Conservation (phyloP, 192 early-diverging fungal species). For the Dimargaris cristalligena region DNA sequence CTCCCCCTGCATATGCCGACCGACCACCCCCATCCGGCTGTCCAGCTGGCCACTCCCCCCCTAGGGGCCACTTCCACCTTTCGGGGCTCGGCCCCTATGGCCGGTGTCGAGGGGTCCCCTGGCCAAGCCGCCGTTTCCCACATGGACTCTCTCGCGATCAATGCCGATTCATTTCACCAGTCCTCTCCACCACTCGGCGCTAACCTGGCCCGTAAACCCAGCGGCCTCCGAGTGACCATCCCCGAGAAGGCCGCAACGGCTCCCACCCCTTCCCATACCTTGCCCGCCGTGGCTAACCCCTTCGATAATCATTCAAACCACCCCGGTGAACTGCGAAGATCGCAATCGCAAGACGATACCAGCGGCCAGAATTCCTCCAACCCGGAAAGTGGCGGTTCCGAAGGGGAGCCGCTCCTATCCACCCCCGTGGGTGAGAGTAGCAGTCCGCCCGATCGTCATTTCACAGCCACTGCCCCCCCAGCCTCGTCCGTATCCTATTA, state of each 20-base stretch:
- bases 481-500: not conserved
- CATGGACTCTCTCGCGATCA: not conserved
- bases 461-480: not conserved
- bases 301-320: too few relatives aligned
- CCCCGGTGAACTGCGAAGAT: not conserved
- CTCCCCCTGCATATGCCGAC: not conserved
- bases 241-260: not conserved
- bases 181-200: not conserved
- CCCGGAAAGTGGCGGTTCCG: not conserved
- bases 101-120: too few relatives aligned
- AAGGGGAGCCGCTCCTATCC: not conserved
- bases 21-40: not conserved
- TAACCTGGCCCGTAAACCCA: not conserved
- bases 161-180: not conserved
- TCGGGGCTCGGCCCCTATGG: too few relatives aligned
- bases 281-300: not conserved
- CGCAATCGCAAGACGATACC: not conserved
- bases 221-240: conserved; percentile 7
- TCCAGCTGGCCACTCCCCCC: not conserved
- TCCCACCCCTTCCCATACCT: not conserved
- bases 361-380: not conserved
- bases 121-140: not conserved
- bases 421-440: too few relatives aligned
- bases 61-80: not conserved
- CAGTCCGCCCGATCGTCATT: not conserved